Evolutionary conservation across 495 filamentous ascomycete species (phyloP), one percentile per base, ranked within the genome.

Genomic region (Penicillium maclennaniae): DNA sequence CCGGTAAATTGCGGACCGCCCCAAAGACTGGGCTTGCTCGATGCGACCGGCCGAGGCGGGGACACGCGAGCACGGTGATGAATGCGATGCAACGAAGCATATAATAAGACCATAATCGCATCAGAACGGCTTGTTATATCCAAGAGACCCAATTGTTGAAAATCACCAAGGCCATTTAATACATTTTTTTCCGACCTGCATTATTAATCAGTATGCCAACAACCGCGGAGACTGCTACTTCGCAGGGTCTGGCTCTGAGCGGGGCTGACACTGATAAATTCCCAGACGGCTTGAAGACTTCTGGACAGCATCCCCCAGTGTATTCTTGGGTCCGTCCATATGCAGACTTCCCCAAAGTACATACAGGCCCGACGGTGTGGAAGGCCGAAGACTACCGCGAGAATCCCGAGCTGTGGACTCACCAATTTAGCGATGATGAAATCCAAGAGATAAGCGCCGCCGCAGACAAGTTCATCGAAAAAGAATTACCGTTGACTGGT

Each of bases 351-450:
- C 89, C 91, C 16, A 82, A 84, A 44, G 69, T 82, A 25, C 90
- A 93, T 55, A 73, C 79, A 6, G 89, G 89, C 6, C 82, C 82
- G 7, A 93, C 89, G 0, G 83, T 91, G 37, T 96, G 91, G 91
- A 78, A 83, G 58, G 74, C 83, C 0, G 83, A 87, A 20, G 86
- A 92, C 37, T 93, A 87, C 65, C 70, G 69, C 40, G 63, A 84
- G 49, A 75, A 84, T 52, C 85, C 88, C 0, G 86, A 91, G 64
- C 76, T 79, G 60, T 95, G 91, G 90, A 83, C 85, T 0, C 88
- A 92, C 69, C 69, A 67, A 15, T 88, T 93, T 66, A 82, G 73
- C 12, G 65, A 73, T 3, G 73, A 80, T 3, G 88, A 95, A 65
- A 72, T 92, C 34, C 66, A 70, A 9, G 91, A 92, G 60, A 79